A percentile compares a stretch with the other conserved stretches of the same genome.
These are phyloP conservation scores for Rhamnella rubrinervis DNA, from an alignment of 331 rosid species.

Conservation along the genomic window DNA sequence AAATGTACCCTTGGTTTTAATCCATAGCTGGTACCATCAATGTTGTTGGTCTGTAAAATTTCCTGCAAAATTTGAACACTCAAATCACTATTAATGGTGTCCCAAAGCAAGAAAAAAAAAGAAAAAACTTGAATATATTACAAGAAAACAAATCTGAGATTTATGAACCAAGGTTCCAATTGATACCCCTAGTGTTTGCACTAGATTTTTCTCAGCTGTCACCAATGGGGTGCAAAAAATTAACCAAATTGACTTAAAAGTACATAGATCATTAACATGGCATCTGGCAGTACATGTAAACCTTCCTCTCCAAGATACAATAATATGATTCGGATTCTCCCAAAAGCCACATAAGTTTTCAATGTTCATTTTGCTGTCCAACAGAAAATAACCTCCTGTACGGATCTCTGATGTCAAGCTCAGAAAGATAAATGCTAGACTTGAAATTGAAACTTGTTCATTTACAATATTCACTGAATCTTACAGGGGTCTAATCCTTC, in stretches of 20 bases:
- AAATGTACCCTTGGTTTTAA: not conserved
- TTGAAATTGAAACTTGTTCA: constrained; percentile 36
- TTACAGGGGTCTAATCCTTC: constrained; percentile 39
- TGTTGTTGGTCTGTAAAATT: no score
- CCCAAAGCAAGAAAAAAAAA: no score
- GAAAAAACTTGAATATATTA: no score
- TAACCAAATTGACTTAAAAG: not conserved
- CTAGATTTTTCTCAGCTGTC: constrained; percentile 34
- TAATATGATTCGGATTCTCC: constrained; percentile 46
- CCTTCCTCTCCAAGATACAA: constrained; percentile 72
- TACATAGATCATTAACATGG: no score
- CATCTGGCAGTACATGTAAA: constrained; percentile 9
- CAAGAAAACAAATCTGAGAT: constrained; percentile 35
- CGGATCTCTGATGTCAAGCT: constrained; percentile 37
- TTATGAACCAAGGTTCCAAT: constrained; percentile 29
- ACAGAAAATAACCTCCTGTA: constrained; percentile 47
- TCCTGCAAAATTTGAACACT: no score
- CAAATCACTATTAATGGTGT: no score
- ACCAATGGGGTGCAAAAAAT: constrained; percentile 75
- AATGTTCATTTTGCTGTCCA: constrained; percentile 39
- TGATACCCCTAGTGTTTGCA: constrained; percentile 36
- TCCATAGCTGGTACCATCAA: no score
- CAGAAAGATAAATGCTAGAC: constrained; percentile 52
- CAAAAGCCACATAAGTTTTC: constrained; percentile 45
- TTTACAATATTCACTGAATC: constrained; percentile 50